Evolutionary conservation across 2,329 filamentous ascomycete species (phyloP), one percentile per base, ranked within the genome.

Genomic region (Penicillium brevicompactum): DNA sequence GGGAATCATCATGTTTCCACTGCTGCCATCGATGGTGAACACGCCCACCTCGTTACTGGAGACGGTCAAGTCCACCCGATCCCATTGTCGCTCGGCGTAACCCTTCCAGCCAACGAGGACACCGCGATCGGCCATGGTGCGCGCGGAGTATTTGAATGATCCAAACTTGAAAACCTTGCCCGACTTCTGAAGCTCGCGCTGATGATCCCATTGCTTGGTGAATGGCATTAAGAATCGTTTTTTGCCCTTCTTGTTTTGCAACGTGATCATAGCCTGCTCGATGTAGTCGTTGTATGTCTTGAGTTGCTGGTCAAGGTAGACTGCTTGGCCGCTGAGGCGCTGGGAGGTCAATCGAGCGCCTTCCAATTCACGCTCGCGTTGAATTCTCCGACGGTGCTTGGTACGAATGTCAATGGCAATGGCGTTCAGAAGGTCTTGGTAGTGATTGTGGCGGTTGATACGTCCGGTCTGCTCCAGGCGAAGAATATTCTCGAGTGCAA

Each of bases 201-300:
- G 92, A 76, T 99, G 94, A 75, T 97, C 96, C 85, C 96, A 99
- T 75, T 99, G 94, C 70, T 96, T 96, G 22, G 93, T 97, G 74
- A 99, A 99, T 13, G 94, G 94, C 73, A 99, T 84, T 53, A 97
- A 83, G 81, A 97, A 97, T 50, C 89, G 86, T 74, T 95, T 96
- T 79, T 95, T 95, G 59, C 88, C 92, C 77, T 97, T 97, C 75
- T 97, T 96, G 77, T 90, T 96, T 74, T 97, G 94, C 55, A 99
- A 81, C 4, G 95, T 99, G 57, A 92, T 84, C 91, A 99, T 97
- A 46, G 94, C 93, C 74, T 96, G 92, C 78, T 99, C 95, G 69
- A 99, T 96, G 76, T 99, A 99, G 77, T 99, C 92, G 71, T 99
- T 96, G 78, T 99, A 99, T 62, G 88, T 94, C 81, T 96, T 96